A percentile compares a stretch with the other conserved stretches of the same genome.
Evolutionary conservation across 768 basidiomycete genomes (phyloP).

Genomic region (Mycena rosella): DNA sequence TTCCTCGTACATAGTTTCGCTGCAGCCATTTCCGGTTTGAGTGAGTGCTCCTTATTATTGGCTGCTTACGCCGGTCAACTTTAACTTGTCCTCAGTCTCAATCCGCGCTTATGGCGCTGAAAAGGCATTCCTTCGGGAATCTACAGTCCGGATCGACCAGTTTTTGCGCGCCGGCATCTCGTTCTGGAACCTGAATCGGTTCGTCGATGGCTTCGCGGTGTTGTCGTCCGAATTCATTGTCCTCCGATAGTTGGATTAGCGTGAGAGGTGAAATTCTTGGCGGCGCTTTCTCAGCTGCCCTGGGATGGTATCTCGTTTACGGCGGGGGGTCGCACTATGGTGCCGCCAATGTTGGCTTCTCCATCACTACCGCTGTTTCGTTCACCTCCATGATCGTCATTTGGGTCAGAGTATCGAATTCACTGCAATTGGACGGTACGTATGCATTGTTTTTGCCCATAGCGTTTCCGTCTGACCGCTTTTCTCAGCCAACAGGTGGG

Average conservation of each 20-base stretch:
- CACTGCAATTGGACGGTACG: conserved; percentile 49
- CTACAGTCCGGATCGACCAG: conserved; percentile 59
- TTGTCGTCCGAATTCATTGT: not conserved
- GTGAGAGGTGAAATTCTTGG: conserved; percentile 47
- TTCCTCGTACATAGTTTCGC: conserved; percentile 50
- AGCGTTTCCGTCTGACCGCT: no score
- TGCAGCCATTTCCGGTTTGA: conserved; percentile 64
- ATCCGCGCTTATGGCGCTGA: conserved; percentile 71
- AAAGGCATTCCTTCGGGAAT: conserved; percentile 55
- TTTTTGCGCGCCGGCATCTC: conserved; percentile 57
- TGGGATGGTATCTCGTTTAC: conserved; percentile 68
- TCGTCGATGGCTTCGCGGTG: conserved; percentile 2
- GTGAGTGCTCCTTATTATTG: conserved; percentile 5
- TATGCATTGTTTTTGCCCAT: no score
- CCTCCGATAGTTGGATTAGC: conserved; percentile 54
- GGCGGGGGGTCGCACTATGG: conserved; percentile 34
- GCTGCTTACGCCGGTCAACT: no score
- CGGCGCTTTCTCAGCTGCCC: conserved; percentile 60
- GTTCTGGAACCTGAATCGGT: conserved; percentile 65
- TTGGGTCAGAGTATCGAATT: conserved; percentile 52
- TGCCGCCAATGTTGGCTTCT: conserved; percentile 58
- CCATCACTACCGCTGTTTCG: conserved; percentile 54
- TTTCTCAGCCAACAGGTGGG: conserved; percentile 24
- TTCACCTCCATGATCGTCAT: conserved; percentile 62
- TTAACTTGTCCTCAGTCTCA: conserved; percentile 34